phyloP scores from a whole-genome alignment of 306 rosid genomes.

The Sphenostylis stenocarpa region DNA sequence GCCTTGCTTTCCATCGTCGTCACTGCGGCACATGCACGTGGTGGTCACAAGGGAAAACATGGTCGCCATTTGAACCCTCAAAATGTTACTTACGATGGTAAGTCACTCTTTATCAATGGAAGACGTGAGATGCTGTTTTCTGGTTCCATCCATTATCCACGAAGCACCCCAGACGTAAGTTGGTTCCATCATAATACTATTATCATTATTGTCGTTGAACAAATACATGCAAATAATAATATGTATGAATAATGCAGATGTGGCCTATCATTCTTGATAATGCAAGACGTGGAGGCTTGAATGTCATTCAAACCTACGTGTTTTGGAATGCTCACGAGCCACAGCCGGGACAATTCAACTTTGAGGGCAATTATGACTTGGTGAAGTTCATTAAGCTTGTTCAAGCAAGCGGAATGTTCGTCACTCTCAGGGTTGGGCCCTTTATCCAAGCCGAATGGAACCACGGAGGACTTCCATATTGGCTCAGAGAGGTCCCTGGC shows the following conservation, averaged over 20 bases:
- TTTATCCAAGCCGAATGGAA: constrained; percentile 99
- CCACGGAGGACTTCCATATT: constrained; percentile 96
- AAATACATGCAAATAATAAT: no score
- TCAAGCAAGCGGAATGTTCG: constrained; percentile 58
- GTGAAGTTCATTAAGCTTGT: constrained; percentile 65
- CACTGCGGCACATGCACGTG: background rate
- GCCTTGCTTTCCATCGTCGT: constrained; percentile 27
- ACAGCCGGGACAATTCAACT: constrained; percentile 56
- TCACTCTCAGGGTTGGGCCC: constrained; percentile 78
- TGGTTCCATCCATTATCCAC: constrained; percentile 84
- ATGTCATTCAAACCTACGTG: constrained; percentile 85
- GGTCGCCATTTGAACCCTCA: background rate
- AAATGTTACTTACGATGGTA: constrained; percentile 57
- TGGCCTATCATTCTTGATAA: constrained; percentile 68
- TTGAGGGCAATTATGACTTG: constrained; percentile 64
- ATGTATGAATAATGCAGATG: no score
- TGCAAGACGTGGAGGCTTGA: constrained; percentile 82
- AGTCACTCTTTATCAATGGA: constrained; percentile 50
- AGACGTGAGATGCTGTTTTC: constrained; percentile 69
- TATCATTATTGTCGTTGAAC: no score
- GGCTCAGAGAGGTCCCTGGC: constrained; percentile 77
- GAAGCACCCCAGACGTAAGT: constrained; percentile 74
- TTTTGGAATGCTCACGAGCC: constrained; percentile 95
- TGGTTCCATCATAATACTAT: no score
- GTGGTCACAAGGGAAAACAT: no score